Evolutionary conservation across 208 protist genomes (phyloP), one percentile per base, ranked within the genome.

Genomic region (Phytomonas francai): DNA sequence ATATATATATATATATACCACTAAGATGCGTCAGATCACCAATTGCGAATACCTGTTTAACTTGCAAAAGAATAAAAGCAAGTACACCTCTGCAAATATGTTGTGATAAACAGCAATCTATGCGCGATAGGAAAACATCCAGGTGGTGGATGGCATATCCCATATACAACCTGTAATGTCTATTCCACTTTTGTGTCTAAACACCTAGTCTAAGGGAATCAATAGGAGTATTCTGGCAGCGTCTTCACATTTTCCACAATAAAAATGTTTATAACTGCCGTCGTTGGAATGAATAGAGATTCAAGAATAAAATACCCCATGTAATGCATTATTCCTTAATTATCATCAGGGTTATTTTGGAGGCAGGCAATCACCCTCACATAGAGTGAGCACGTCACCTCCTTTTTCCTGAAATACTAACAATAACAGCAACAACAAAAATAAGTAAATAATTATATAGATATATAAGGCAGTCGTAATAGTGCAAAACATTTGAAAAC

Each of bases 401-500:
- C 36, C 0, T 31, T 59, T 45, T 34, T 9, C n/a, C 4, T 2
- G 32, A 68, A 68, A 68, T 32, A n/a, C 49, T n/a, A 62, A 8
- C 22, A 60, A 71, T 0, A 51, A 71, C 8, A 59, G 42, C 0
- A 68, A 12, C 29, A 65, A 66, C 32, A 14, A 65, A 36, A 69
- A 67, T 67, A 67, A 67, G 27, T 30, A 29, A 57, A 67, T 28
- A 66, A 65, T 28, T 16, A 67, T 34, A 27, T 34, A 42, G 45
- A 67, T 19, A 32, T 29, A 65, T 65, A 27, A 69, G 5, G 29
- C 14, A 59, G 65, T 32, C 30, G 39, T 54, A 60, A 59, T 59
- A 31, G 29, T 65, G 51, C 42, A 45, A 36, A 34, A 32, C 11
- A 16, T 16, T 25, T 31, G 28, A 68, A 72, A 28, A 67, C 27